A percentile compares a stretch with the other conserved stretches of the same genome.
Evolutionary conservation across 306 rosid genomes (phyloP).

Genomic region (Herpetospermum pedunculosum): DNA sequence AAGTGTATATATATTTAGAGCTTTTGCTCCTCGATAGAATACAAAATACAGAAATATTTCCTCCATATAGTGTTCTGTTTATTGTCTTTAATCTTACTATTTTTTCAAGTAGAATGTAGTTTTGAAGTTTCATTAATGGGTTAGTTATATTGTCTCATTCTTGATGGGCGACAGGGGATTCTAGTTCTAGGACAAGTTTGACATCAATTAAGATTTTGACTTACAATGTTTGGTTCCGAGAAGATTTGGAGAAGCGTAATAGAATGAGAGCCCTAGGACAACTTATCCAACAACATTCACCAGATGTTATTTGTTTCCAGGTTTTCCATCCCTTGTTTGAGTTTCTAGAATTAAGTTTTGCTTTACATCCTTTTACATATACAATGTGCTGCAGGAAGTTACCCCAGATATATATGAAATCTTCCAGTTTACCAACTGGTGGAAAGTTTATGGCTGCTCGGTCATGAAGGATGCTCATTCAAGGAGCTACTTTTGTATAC

Average conservation of each 20-base stretch:
- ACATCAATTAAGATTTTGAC: slow-evolving; percentile 39
- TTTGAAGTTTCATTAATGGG: not conserved
- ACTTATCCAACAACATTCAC: slow-evolving; percentile 55
- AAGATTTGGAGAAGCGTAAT: slow-evolving; percentile 57
- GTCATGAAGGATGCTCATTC: slow-evolving; percentile 13
- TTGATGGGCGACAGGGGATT: slow-evolving; percentile 28
- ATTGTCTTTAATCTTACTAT: not conserved
- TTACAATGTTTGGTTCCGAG: slow-evolving; percentile 87
- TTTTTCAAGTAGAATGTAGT: not conserved
- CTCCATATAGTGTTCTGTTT: no score
- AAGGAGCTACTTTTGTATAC: slow-evolving; percentile 29
- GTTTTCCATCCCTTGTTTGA: slow-evolving; percentile 1
- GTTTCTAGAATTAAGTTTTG: not conserved
- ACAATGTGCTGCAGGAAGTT: slow-evolving; percentile 21
- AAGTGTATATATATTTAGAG: no score
- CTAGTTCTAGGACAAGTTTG: slow-evolving; percentile 16
- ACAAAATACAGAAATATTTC: no score
- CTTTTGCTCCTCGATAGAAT: no score
- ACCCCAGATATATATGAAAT: slow-evolving; percentile 21
- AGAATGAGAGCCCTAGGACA: slow-evolving; percentile 79
- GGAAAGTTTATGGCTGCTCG: slow-evolving; percentile 29
- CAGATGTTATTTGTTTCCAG: slow-evolving; percentile 50
- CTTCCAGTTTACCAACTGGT: slow-evolving; percentile 27
- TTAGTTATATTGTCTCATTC: no score
- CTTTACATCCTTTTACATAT: not conserved